Evolutionary conservation across 2,329 filamentous ascomycete genomes (phyloP).

Genomic region (Lecanicillium sp.): DNA sequence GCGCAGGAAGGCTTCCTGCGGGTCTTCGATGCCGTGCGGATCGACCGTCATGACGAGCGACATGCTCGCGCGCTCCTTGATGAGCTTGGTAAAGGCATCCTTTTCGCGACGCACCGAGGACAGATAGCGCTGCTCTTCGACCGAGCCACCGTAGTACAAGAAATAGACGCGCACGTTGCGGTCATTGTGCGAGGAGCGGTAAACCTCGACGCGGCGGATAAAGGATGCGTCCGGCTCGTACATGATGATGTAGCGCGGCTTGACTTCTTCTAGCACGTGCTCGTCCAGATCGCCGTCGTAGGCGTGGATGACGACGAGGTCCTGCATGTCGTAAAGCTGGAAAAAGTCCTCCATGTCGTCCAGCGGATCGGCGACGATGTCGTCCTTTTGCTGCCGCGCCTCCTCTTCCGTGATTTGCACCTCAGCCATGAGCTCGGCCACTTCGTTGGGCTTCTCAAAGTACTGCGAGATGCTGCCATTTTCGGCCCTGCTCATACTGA

Average conservation of each 20-base stretch:
- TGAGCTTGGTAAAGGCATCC: conserved; percentile 89
- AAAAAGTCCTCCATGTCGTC: conserved; percentile 92
- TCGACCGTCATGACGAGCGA: conserved; percentile 77
- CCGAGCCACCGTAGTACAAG: conserved; percentile 89
- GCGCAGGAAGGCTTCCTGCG: conserved; percentile 85
- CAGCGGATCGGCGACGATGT: conserved; percentile 68
- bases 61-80: conserved; percentile 92
- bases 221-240: conserved; percentile 95
- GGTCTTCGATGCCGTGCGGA: conserved; percentile 63
- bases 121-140: conserved; percentile 92
- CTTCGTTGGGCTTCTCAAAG: conserved; percentile 77
- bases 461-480: conserved; percentile 70
- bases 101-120: conserved; percentile 90
- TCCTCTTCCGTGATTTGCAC: conserved; percentile 71
- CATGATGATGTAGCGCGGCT: conserved; percentile 95
- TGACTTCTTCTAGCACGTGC: conserved; percentile 89
- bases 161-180: conserved; percentile 91
- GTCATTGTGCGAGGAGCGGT: conserved; percentile 87
- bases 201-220: conserved; percentile 90
- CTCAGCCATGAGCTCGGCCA: conserved; percentile 75
- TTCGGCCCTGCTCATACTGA: conserved; percentile 56
- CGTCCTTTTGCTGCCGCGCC: conserved; percentile 69
- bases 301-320: conserved; percentile 82
- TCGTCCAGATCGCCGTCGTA: conserved; percentile 96
- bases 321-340: conserved; percentile 83